These are phyloP conservation scores for Ulvella scutata DNA, from an alignment of 139 green algal species.

Conservation along the genomic window DNA sequence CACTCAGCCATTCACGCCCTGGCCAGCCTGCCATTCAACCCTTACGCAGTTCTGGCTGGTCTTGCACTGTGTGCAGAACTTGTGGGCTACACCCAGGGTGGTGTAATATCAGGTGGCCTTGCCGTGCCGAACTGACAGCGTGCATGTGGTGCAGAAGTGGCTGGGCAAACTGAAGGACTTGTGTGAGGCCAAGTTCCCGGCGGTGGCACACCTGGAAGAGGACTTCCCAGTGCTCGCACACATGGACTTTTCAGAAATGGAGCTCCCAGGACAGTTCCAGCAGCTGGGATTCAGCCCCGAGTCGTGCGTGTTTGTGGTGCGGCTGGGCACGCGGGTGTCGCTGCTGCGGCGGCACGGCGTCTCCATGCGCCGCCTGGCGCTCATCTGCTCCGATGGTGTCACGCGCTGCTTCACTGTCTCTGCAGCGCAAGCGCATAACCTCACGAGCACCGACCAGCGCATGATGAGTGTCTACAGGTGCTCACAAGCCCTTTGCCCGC, in stretches of 20 bases:
- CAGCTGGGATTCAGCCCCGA: slow-evolving; percentile 36
- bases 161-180: slow-evolving; percentile 52
- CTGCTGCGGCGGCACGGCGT: slow-evolving; percentile 71
- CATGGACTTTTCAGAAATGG: slow-evolving; percentile 8
- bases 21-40: too few species aligned
- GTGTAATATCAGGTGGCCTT: too few species aligned
- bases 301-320: slow-evolving; percentile 55
- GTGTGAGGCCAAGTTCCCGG: slow-evolving; percentile 26
- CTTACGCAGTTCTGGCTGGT: too few species aligned
- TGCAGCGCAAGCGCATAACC: neutral
- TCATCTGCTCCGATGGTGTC: slow-evolving; percentile 75
- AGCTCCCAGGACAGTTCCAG: slow-evolving; percentile 35
- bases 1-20: too few species aligned
- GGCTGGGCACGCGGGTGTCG: slow-evolving; percentile 56
- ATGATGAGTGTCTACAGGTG: slow-evolving; percentile 17
- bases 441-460: slow-evolving; percentile 44
- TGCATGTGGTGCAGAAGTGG: slow-evolving; percentile 2
- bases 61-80: too few species aligned
- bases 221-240: slow-evolving; percentile 49
- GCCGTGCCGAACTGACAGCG: too few species aligned
- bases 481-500: neutral
- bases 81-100: too few species aligned
- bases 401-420: slow-evolving; percentile 5
- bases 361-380: slow-evolving; percentile 37
- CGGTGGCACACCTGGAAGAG: slow-evolving; percentile 58